Base-by-base conservation (phyloP, 345 rosid genomes). In the Bruguiera sexangula region DNA sequence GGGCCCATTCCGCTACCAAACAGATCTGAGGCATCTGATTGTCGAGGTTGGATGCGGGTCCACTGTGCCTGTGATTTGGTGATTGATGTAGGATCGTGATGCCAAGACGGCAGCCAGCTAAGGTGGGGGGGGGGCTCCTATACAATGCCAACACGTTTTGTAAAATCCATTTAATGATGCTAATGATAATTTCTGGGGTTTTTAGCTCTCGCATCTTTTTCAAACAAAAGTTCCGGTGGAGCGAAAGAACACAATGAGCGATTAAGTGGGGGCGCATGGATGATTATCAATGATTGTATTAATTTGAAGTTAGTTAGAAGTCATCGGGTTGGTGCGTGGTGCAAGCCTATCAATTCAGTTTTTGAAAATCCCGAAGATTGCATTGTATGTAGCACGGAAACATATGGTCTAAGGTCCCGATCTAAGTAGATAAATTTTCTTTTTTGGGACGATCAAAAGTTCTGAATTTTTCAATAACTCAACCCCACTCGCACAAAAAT, bases 1-100 rank as follows among this genome's bases (percentile, higher is more conserved):
- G 57, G 75, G 63, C 24, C 65, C 70, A 46, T 27, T 4, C 13
- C 5, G 20, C 70, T 48, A 58, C 65, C 69, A 46, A 65, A 65
- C 65, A 30, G 62, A 72, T 72, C 60, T 72, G 63, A 2, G 3
- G 30, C 75, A 50, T 65, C 31, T 0, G 75, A 72, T 65, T 21
- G n/a, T n/a, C 50, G 57, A 15, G 39, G 43, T 36, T 37, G 27
- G 50, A 29, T n/a, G 74, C 63, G 67, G 73, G 52, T n/a, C 54
- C 30, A 24, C 5, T n/a, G 6, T 22, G 29, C 69, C 43, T 65
- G 65, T 65, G 64, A 65, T 65, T 57, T 24, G 0, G 24, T 24
- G 24, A 34, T 51, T 3, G 60, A 57, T 31, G n/a, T 16, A 19
- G 39, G 68, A 24, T 65, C 60, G 3, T 32, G 34, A 6, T 58